Evolutionary conservation across 495 filamentous ascomycete genomes (phyloP).

Genomic region (Hypoxylon fragiforme): DNA sequence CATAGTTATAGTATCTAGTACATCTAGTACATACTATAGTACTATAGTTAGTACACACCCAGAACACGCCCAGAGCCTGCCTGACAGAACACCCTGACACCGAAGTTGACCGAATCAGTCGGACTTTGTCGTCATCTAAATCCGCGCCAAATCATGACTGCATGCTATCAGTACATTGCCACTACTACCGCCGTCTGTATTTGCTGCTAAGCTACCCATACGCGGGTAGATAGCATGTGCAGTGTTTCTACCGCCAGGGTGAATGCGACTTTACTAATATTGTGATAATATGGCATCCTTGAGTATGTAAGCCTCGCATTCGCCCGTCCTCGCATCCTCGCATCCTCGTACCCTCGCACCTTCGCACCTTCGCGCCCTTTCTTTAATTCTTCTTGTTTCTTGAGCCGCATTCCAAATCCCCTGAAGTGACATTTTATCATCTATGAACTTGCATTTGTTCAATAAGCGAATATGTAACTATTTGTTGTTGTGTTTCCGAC

Average conservation of each 20-base stretch:
- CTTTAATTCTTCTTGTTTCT: background rate
- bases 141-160: slow-evolving; percentile 34
- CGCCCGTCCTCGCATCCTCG: background rate
- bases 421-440: slow-evolving; percentile 1
- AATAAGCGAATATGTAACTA: slow-evolving; percentile 28
- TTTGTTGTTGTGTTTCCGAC: slow-evolving; percentile 10
- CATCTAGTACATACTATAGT: too few species aligned
- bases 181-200: slow-evolving; percentile 19
- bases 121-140: background rate
- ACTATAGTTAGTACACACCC: too few species aligned
- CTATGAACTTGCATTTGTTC: slow-evolving; percentile 12
- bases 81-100: too few species aligned
- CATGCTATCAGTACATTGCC: slow-evolving; percentile 17
- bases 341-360: background rate
- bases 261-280: slow-evolving; percentile 35
- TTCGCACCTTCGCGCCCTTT: background rate
- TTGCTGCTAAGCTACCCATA: background rate
- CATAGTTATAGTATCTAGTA: too few species aligned
- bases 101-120: too few species aligned
- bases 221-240: slow-evolving; percentile 24
- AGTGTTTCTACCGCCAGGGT: slow-evolving; percentile 25
- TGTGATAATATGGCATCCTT: slow-evolving; percentile 38
- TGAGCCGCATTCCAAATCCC: slow-evolving; percentile 30
- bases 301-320: slow-evolving; percentile 37
- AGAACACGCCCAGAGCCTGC: too few species aligned